Conservation (phyloP, 768 basidiomycete species). For the Kwoniella newhampshirensis region DNA sequence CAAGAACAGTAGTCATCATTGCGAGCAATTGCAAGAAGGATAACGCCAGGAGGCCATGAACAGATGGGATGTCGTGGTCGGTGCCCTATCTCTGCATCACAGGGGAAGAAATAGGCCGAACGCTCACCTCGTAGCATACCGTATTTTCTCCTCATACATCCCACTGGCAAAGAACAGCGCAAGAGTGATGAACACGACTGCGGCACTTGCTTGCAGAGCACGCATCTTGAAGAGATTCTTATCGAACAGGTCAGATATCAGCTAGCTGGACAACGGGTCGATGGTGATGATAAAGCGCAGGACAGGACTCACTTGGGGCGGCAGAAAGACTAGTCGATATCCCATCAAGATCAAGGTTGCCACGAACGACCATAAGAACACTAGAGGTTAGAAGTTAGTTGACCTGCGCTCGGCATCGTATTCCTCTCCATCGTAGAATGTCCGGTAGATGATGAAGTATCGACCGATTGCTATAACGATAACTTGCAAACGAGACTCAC, state of each 20-base stretch:
- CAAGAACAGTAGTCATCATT: too few species aligned
- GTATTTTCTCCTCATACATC: constrained; percentile 93
- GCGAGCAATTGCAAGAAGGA: too few species aligned
- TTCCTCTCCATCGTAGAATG: too few species aligned
- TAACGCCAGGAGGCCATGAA: too few species aligned
- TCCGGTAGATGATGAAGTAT: too few species aligned
- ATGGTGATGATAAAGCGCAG: neutral
- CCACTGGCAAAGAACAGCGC: constrained; percentile 94
- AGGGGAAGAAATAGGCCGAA: neutral
- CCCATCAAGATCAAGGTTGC: constrained; percentile 67
- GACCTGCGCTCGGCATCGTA: too few species aligned
- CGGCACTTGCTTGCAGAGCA: constrained; percentile 66
- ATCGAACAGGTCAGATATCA: neutral
- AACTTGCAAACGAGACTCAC: constrained; percentile 32
- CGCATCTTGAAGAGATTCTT: constrained; percentile 62
- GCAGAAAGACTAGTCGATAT: constrained; percentile 69
- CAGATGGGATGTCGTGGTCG: too few species aligned
- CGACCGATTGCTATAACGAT: too few species aligned
- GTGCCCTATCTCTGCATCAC: too few species aligned
- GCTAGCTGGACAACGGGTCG: neutral
- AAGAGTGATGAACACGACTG: constrained; percentile 85
- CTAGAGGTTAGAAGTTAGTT: constrained; percentile 17
- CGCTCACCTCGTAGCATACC: constrained; percentile 86
- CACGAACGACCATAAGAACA: constrained; percentile 42
- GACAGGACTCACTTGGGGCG: constrained; percentile 17